phyloP scores from a whole-genome alignment of 768 basidiomycete species.

The Boletus vermiculosoides region DNA sequence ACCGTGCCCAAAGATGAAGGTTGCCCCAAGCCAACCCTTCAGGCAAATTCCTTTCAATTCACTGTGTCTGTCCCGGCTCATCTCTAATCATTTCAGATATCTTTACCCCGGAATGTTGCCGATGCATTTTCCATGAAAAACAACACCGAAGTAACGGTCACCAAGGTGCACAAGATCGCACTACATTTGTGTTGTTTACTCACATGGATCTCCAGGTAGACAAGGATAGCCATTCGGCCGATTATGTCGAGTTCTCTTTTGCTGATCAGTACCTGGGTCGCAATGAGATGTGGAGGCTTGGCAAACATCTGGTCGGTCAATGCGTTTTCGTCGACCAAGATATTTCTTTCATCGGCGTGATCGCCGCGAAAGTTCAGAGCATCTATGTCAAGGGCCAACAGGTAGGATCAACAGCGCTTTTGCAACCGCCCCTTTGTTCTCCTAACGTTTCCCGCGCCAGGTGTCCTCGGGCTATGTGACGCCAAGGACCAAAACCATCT shows the following conservation, averaged over 20 bases:
- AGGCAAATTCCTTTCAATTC: conserved; percentile 39
- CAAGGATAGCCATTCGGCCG: conserved; percentile 56
- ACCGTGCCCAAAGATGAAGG: conserved; percentile 65
- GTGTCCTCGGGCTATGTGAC: conserved; percentile 82
- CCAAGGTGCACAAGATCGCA: conserved; percentile 48
- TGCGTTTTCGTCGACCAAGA: conserved; percentile 86
- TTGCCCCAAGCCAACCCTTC: conserved; percentile 58
- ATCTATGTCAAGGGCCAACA: conserved; percentile 72
- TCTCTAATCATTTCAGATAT: conserved; percentile 49
- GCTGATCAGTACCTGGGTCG: conserved; percentile 95
- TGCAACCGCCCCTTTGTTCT: not conserved
- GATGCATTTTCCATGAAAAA: conserved; percentile 71
- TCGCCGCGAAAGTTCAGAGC: conserved; percentile 76
- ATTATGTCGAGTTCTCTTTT: conserved; percentile 87
- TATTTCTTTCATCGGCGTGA: conserved; percentile 78
- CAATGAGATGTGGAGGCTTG: conserved; percentile 95
- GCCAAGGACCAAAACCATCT: conserved; percentile 81
- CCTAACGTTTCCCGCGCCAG: conserved; percentile 36
- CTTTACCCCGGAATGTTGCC: conserved; percentile 69
- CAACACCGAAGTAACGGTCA: conserved; percentile 67
- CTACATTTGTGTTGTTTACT: conserved; percentile 7
- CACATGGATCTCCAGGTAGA: conserved; percentile 54
- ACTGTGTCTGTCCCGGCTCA: not conserved
- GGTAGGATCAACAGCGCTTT: conserved; percentile 37
- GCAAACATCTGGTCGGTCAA: conserved; percentile 74